Conservation (phyloP, 495 filamentous ascomycete genomes). For the Elaphomyces granulatus region DNA sequence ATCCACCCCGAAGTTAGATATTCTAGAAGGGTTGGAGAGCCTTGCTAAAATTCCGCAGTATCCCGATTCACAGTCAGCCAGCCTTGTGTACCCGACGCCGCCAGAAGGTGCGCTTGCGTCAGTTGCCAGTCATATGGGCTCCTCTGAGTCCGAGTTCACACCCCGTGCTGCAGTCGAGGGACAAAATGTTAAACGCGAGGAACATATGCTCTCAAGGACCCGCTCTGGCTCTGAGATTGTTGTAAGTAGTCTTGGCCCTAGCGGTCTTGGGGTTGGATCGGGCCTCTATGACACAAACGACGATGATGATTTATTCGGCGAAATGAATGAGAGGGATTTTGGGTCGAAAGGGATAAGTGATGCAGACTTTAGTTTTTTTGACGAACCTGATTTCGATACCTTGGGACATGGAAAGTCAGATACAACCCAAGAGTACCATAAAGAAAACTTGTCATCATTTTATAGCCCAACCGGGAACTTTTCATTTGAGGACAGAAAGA, state of each 20-base stretch:
- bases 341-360: slow-evolving; percentile 72
- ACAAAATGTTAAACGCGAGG: slow-evolving; percentile 5
- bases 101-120: slow-evolving; percentile 52
- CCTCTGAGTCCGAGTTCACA: slow-evolving; percentile 14
- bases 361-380: slow-evolving; percentile 83
- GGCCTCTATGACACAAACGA: slow-evolving; percentile 33
- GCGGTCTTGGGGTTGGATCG: slow-evolving; percentile 22
- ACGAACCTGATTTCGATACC: slow-evolving; percentile 41
- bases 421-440: neutral
- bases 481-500: neutral
- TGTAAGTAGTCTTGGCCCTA: slow-evolving; percentile 13
- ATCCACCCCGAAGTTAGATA: slow-evolving; percentile 13
- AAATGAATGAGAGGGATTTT: slow-evolving; percentile 62
- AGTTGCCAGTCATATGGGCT: slow-evolving; percentile 12
- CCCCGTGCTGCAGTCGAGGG: slow-evolving; percentile 25
- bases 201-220: slow-evolving; percentile 3
- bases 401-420: slow-evolving; percentile 10
- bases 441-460: too few species aligned
- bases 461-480: neutral
- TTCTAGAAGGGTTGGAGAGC: slow-evolving; percentile 27
- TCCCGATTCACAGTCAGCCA: slow-evolving; percentile 36
- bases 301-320: slow-evolving; percentile 54
- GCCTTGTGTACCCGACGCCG: slow-evolving; percentile 74
- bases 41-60: slow-evolving; percentile 37
- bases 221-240: slow-evolving; percentile 11